These are phyloP conservation scores for Debaryomyces psychrophilus DNA, from an alignment of 1,139 yeast genomes.

Conservation along the genomic window DNA sequence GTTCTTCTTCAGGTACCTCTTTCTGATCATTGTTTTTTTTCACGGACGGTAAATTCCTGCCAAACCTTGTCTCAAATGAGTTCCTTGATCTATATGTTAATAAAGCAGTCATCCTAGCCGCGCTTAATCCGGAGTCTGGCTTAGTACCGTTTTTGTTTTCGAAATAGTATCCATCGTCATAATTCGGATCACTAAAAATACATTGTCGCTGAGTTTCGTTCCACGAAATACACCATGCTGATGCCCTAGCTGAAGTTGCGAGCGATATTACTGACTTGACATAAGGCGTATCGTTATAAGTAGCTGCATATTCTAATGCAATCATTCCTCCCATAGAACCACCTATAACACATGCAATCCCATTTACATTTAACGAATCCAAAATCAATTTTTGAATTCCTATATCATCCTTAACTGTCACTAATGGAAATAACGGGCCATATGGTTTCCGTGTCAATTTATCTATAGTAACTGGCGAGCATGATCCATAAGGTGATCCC, in stretches of 20 bases:
- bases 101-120: constrained; percentile 97
- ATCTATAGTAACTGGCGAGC: constrained; percentile 83
- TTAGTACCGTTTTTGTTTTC: constrained; percentile 60
- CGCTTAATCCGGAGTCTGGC: constrained; percentile 85
- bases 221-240: constrained; percentile 99
- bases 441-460: constrained; percentile 72
- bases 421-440: constrained; percentile 94
- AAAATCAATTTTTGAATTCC: constrained; percentile 75
- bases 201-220: constrained; percentile 97
- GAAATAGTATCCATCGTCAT: constrained; percentile 83
- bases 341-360: constrained; percentile 85
- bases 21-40: constrained; percentile 15
- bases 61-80: constrained; percentile 88
- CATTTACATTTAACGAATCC: constrained; percentile 71
- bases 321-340: constrained; percentile 99
- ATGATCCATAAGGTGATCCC: constrained; percentile 96
- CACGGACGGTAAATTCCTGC: constrained; percentile 64
- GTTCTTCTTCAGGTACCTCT: constrained; percentile 14
- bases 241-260: constrained; percentile 92
- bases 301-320: constrained; percentile 76
- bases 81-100: constrained; percentile 90
- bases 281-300: constrained; percentile 69
- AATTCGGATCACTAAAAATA: constrained; percentile 91
- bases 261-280: constrained; percentile 77
- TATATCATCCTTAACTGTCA: constrained; percentile 90